These are phyloP conservation scores for Torulaspora quercuum DNA, from an alignment of 805 yeast genomes.

Conservation along the genomic window DNA sequence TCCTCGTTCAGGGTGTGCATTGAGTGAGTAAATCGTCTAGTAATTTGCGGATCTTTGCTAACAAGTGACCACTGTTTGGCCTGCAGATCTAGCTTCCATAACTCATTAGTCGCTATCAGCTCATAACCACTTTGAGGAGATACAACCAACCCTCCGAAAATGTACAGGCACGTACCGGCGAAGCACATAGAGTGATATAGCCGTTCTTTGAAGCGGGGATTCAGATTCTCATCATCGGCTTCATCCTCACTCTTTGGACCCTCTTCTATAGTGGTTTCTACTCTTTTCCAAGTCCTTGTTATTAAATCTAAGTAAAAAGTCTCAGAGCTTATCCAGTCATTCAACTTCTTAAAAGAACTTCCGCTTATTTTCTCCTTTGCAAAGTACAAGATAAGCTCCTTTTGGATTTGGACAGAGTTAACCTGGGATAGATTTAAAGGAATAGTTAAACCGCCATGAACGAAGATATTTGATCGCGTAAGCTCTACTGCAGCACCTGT, in stretches of 20 bases:
- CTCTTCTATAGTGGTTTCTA: conserved; percentile 21
- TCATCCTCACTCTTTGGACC: conserved; percentile 1
- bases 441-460: conserved; percentile 64
- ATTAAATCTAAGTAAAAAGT: conserved; percentile 57
- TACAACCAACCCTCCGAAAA: conserved; percentile 62
- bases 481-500: conserved; percentile 65
- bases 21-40: conserved; percentile 52
- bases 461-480: conserved; percentile 57
- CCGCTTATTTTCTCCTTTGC: conserved; percentile 25
- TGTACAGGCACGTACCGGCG: conserved; percentile 48
- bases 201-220: conserved; percentile 36
- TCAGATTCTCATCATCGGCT: conserved; percentile 1
- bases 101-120: conserved; percentile 53
- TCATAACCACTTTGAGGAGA: conserved; percentile 38
- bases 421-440: conserved; percentile 49
- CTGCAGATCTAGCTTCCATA: conserved; percentile 63
- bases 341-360: conserved; percentile 26
- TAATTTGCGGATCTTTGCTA: conserved; percentile 38
- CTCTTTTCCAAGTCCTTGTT: conserved; percentile 55
- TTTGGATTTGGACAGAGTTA: conserved; percentile 40
- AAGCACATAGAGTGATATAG: conserved; percentile 58
- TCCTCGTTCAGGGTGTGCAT: conserved; percentile 38
- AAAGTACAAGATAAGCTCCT: conserved; percentile 38
- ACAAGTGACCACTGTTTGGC: conserved; percentile 53
- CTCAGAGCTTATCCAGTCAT: conserved; percentile 57